These are phyloP conservation scores for Sporothrix brasiliensis DNA, from an alignment of 2,329 filamentous ascomycete species.

Conservation along the genomic window DNA sequence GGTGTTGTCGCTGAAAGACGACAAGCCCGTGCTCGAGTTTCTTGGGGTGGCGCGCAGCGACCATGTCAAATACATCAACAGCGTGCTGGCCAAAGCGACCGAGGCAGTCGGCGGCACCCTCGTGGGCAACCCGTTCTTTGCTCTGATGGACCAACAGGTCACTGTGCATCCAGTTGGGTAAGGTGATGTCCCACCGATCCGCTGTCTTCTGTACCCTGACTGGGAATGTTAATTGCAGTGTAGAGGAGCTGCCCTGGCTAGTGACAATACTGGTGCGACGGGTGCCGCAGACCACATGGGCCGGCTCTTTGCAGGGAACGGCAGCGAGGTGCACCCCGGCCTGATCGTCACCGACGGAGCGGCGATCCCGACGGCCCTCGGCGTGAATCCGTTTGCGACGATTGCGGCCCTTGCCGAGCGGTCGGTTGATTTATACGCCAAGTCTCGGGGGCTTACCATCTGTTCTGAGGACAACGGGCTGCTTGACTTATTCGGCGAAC, in stretches of 20 bases:
- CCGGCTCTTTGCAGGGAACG: conserved; percentile 59
- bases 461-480: conserved; percentile 51
- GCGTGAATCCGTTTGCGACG: conserved; percentile 69
- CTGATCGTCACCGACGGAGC: conserved; percentile 65
- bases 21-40: conserved; percentile 63
- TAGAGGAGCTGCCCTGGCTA: conserved; percentile 62
- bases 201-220: not conserved
- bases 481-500: conserved; percentile 59
- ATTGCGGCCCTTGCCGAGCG: conserved; percentile 70
- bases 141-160: conserved; percentile 59
- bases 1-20: conserved; percentile 59
- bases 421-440: conserved; percentile 56
- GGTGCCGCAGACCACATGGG: conserved; percentile 66
- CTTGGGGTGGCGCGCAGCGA: conserved; percentile 60
- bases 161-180: conserved; percentile 69
- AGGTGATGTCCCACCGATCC: conserved; percentile 32
- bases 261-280: conserved; percentile 57
- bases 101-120: conserved; percentile 62
- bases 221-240: not conserved
- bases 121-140: conserved; percentile 61
- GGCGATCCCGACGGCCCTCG: conserved; percentile 63
- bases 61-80: conserved; percentile 57
- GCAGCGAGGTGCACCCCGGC: conserved; percentile 56
- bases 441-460: conserved; percentile 49
- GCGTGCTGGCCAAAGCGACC: conserved; percentile 57